Evolutionary conservation across 1,284 basidiomycete genomes (phyloP).

Genomic region (Farysia itapuensis): DNA sequence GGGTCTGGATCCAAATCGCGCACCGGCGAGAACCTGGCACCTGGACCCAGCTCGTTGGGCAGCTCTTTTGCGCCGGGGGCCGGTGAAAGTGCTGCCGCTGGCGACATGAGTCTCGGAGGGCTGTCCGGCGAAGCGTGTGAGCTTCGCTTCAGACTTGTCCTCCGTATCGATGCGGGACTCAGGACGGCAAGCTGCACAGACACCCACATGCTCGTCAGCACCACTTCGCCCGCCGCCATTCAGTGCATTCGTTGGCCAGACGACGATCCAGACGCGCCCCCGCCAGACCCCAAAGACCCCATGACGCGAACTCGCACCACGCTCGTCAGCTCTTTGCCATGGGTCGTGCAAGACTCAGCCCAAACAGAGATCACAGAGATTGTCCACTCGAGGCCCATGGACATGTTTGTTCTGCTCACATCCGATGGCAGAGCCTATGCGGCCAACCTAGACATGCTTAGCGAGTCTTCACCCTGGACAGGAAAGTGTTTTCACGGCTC

Average conservation of each 20-base stretch:
- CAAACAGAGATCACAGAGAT: constrained; percentile 13
- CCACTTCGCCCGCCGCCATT: constrained; percentile 45
- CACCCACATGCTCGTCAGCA: constrained; percentile 50
- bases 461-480: constrained; percentile 19
- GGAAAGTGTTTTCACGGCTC: constrained; percentile 43
- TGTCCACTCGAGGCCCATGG: constrained; percentile 49
- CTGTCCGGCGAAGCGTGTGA: constrained; percentile 31
- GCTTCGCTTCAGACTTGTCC: constrained; percentile 46
- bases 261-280: constrained; percentile 20
- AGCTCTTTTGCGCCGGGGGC: constrained; percentile 43
- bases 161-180: constrained; percentile 53
- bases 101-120: constrained; percentile 27
- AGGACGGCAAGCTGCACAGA: constrained; percentile 31
- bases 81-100: constrained; percentile 43
- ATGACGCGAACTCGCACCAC: constrained; percentile 38
- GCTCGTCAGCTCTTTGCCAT: constrained; percentile 20
- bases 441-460: constrained; percentile 33
- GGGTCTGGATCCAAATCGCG: constrained; percentile 33
- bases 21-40: constrained; percentile 34
- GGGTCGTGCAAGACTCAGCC: constrained; percentile 10
- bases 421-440: constrained; percentile 47
- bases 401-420: constrained; percentile 51
- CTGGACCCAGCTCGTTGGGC: constrained; percentile 27
- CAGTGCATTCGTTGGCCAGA: constrained; percentile 56
- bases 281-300: constrained; percentile 15